Conservation (phyloP, 306 rosid species). For the Citrullus colocynthis region DNA sequence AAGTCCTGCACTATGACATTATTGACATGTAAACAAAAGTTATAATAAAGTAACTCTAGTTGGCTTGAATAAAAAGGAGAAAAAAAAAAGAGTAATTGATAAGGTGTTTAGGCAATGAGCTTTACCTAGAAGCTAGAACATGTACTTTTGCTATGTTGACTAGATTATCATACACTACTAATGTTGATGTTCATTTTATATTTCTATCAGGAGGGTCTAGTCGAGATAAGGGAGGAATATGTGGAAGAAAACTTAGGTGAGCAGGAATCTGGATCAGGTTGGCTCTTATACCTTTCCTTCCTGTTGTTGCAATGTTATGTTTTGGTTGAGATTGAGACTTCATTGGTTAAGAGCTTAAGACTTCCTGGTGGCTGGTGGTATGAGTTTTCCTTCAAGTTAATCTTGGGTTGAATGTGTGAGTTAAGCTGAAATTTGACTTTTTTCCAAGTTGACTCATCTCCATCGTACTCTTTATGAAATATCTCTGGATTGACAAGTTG, state of each 20-base stretch:
- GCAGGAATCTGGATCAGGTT: constrained; percentile 38
- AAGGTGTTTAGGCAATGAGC: not conserved
- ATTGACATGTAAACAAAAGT: not conserved
- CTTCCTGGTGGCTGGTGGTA: not conserved
- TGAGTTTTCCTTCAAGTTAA: not conserved
- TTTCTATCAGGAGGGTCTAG: constrained; percentile 52
- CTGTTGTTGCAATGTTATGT: not conserved
- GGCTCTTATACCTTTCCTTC: constrained; percentile 15
- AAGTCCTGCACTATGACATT: not conserved
- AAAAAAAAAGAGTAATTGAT: not conserved
- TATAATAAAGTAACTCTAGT: not conserved
- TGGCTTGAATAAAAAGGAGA: not conserved
- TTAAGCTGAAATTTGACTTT: not conserved
- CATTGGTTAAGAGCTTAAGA: not conserved
- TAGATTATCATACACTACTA: not conserved
- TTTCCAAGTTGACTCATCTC: not conserved
- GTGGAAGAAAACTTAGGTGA: constrained; percentile 31
- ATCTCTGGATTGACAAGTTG: not conserved
- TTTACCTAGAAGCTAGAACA: not conserved
- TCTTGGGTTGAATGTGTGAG: not conserved
- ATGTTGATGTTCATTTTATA: not conserved
- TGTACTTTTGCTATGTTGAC: not conserved
- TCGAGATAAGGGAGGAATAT: constrained; percentile 74
- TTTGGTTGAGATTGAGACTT: not conserved
- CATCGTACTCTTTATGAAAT: not conserved